Evolutionary conservation across 148 eudicot species (phyloP).

Genomic region (Drosera capensis): DNA sequence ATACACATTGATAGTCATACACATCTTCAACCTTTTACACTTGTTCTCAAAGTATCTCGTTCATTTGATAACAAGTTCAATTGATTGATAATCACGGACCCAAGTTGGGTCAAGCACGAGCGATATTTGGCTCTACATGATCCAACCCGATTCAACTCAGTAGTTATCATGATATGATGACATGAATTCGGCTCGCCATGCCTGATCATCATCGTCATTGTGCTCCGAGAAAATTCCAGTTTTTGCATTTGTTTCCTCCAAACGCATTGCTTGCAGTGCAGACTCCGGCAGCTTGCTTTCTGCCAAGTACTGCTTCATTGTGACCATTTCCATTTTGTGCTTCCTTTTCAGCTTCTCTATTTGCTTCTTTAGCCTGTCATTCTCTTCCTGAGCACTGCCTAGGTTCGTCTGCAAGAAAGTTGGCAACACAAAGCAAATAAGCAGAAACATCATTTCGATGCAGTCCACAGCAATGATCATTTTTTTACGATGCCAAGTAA

Average conservation of each 20-base stretch:
- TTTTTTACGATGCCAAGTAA: no score
- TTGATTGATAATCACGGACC: no score
- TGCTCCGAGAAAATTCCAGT: conserved; percentile 10
- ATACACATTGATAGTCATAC: no score
- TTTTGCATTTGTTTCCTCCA: conserved; percentile 33
- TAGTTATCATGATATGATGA: conserved; percentile 68
- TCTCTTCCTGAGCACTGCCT: conserved; percentile 45
- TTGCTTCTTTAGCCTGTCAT: conserved; percentile 53
- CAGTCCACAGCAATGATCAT: no score
- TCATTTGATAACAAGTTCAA: no score
- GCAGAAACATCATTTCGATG: no score
- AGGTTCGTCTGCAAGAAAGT: conserved; percentile 36
- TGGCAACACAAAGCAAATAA: background rate
- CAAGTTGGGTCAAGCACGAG: no score
- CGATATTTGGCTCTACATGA: no score
- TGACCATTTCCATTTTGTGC: conserved; percentile 90
- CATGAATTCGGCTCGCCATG: conserved; percentile 89
- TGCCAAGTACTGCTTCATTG: conserved; percentile 92
- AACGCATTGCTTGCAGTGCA: conserved; percentile 46
- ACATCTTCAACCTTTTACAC: no score
- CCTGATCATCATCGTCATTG: conserved; percentile 51
- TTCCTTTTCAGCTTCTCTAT: conserved; percentile 76
- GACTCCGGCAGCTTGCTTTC: conserved; percentile 82
- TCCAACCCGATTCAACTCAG: no score
- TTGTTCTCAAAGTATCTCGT: no score